phyloP scores from a whole-genome alignment of 352 stramenopile species.

The Phytopythium montanum region DNA sequence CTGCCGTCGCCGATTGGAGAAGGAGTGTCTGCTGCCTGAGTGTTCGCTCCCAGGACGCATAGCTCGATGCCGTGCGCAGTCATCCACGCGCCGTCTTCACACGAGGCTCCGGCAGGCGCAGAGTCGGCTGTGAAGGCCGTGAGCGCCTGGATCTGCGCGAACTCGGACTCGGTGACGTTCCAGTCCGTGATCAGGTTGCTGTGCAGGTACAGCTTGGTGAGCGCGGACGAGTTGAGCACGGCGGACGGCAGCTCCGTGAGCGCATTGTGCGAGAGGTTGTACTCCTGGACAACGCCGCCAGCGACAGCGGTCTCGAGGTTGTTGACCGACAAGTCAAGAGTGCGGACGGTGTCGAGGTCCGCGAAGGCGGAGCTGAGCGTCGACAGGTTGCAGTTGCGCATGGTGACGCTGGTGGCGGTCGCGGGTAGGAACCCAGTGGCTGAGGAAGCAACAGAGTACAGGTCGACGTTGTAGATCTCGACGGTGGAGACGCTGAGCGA shows the following conservation, averaged over 20 bases:
- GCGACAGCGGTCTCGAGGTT: neutral
- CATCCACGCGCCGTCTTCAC: conserved; percentile 25
- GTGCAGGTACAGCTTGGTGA: conserved; percentile 30
- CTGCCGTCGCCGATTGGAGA: conserved; percentile 15
- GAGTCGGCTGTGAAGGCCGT: conserved; percentile 26
- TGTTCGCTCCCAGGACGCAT: conserved; percentile 28
- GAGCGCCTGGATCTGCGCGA: conserved; percentile 24
- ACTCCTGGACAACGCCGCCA: conserved; percentile 2
- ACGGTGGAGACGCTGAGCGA: conserved; percentile 23
- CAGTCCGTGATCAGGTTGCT: conserved; percentile 32
- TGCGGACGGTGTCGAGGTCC: conserved; percentile 19
- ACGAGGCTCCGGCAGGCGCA: conserved; percentile 17
- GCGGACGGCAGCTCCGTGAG: conserved; percentile 22
- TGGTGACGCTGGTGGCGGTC: conserved; percentile 28
- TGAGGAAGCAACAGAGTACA: conserved; percentile 18
- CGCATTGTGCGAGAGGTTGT: conserved; percentile 38
- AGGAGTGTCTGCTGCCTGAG: conserved; percentile 12
- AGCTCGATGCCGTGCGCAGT: conserved; percentile 27
- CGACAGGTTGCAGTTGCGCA: conserved; percentile 50
- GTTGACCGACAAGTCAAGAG: conserved; percentile 21
- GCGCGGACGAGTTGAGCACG: conserved; percentile 19
- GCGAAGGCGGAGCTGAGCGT: conserved; percentile 24
- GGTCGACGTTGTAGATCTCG: conserved; percentile 26
- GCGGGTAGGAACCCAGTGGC: conserved; percentile 28
- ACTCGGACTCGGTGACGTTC: conserved; percentile 29